phyloP scores from a whole-genome alignment of 345 rosid genomes.

The Schrenkiella parvula region DNA sequence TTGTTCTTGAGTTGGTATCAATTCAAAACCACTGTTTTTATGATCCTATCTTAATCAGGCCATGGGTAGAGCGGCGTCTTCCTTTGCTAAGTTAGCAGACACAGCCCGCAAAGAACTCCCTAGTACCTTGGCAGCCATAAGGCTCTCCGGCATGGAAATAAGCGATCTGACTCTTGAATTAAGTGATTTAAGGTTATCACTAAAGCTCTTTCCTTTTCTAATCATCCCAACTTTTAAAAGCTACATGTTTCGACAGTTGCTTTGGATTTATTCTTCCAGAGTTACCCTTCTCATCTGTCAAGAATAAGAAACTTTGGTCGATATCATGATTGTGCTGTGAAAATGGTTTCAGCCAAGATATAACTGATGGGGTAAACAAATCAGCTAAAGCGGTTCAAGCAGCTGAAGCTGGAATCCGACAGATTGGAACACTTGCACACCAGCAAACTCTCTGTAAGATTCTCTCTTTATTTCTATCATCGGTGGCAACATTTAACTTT shows the following conservation, averaged over 20 bases:
- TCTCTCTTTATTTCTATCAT: not conserved
- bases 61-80: constrained; percentile 79
- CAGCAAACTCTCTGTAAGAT: constrained; percentile 71
- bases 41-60: constrained; percentile 40
- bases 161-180: constrained; percentile 94
- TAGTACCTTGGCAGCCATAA: constrained; percentile 84
- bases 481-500: not conserved
- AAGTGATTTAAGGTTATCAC: constrained; percentile 74
- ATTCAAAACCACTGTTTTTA: not conserved
- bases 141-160: constrained; percentile 97
- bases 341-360: constrained; percentile 65
- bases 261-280: not conserved
- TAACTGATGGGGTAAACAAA: constrained; percentile 80
- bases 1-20: not conserved
- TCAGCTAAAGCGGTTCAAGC: constrained; percentile 88
- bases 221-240: not conserved
- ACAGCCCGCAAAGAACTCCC: constrained; percentile 93
- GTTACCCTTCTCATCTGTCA: not conserved
- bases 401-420: constrained; percentile 84
- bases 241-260: not conserved
- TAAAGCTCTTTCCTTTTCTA: not conserved
- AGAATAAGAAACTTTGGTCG: not conserved
- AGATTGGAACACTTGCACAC: constrained; percentile 75
- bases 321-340: not conserved
- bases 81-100: constrained; percentile 87